Percentiles rank a stretch among this genome's conserved stretches.
Evolutionary conservation across 345 rosid genomes (phyloP).

Genomic region (Firmiana major): DNA sequence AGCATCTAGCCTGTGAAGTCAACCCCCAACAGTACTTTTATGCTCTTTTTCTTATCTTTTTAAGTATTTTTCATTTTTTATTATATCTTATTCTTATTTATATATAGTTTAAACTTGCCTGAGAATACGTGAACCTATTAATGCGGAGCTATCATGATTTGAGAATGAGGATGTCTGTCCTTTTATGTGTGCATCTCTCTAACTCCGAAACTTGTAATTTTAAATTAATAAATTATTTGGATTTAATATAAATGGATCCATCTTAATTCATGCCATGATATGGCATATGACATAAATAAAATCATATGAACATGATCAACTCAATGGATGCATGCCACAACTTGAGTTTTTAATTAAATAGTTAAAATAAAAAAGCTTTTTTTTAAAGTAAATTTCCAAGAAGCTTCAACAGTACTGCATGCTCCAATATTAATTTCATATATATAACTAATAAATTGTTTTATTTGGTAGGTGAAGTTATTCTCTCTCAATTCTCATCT

Average conservation of each 20-base stretch:
- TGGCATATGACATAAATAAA: background rate
- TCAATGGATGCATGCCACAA: background rate
- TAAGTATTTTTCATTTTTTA: background rate
- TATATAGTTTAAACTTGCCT: constrained; percentile 27
- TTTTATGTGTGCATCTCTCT: constrained; percentile 18
- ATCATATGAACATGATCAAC: background rate
- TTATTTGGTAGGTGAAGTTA: constrained; percentile 17
- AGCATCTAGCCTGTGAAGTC: constrained; percentile 33
- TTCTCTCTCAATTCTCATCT: constrained; percentile 16
- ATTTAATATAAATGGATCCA: too few relatives aligned
- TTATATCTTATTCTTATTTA: background rate
- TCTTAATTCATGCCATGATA: too few relatives aligned
- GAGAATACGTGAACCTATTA: constrained; percentile 41
- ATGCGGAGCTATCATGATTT: constrained; percentile 34
- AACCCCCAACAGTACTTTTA: constrained; percentile 18
- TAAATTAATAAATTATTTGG: too few relatives aligned
- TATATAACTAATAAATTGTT: background rate
- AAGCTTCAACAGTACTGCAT: constrained; percentile 10
- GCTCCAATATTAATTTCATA: background rate
- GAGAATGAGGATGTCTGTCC: constrained; percentile 62
- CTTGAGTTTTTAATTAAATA: background rate
- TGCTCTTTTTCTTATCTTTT: too few relatives aligned
- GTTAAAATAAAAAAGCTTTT: background rate
- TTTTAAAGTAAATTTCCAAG: constrained; percentile 18
- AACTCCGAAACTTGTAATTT: background rate